These are phyloP conservation scores for Cryptosporidium sp. DNA, from an alignment of 169 alveolate genomes.

Conservation along the genomic window DNA sequence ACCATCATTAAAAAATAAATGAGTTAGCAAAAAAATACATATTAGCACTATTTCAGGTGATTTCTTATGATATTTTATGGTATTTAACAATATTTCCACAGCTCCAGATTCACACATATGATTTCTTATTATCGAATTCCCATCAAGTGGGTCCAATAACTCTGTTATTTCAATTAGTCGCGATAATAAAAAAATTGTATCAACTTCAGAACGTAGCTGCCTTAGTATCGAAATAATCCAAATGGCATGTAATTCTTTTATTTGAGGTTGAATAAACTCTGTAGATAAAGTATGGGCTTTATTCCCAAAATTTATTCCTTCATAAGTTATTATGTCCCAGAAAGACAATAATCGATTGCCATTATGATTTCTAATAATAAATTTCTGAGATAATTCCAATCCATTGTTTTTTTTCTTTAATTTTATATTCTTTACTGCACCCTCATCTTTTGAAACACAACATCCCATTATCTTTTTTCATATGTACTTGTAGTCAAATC, in stretches of 20 bases:
- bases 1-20: constrained; percentile 56
- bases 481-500: not conserved
- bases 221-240: constrained; percentile 57
- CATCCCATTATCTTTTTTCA: constrained; percentile 58
- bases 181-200: constrained; percentile 54
- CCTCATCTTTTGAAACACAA: constrained; percentile 57
- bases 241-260: constrained; percentile 49
- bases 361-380: not conserved
- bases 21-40: constrained; percentile 41
- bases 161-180: constrained; percentile 59
- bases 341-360: not conserved
- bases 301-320: not conserved
- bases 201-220: constrained; percentile 47
- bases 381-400: not conserved
- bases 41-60: constrained; percentile 42
- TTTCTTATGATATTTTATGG: constrained; percentile 2
- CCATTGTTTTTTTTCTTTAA: not conserved
- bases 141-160: constrained; percentile 58
- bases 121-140: constrained; percentile 30
- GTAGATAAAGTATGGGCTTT: not conserved
- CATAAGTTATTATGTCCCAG: not conserved
- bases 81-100: constrained; percentile 34
- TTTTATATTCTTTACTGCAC: constrained; percentile 6
- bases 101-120: constrained; percentile 71
- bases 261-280: constrained; percentile 37